Base-by-base conservation (phyloP, 176 grass and related monocot genomes). In the Rhynchospora breviuscula region DNA sequence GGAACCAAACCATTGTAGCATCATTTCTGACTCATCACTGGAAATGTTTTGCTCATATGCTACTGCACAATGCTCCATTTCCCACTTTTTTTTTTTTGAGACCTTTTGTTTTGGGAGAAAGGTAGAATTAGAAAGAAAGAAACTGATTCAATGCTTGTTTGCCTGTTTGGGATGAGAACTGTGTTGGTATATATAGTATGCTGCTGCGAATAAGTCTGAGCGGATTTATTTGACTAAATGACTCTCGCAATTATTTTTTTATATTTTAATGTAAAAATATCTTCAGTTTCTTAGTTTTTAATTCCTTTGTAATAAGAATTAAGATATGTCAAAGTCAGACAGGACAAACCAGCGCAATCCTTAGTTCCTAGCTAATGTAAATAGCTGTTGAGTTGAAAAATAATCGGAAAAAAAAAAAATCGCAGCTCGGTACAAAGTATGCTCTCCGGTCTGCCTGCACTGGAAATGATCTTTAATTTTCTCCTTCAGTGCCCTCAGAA, bases 1-100 rank as follows among this genome's bases (percentile, higher is more conserved):
- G 40, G 84, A 83, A 75, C 87, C 91, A 81, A 93, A 78, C 61
- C 92, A 84, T 65, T 93, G 91, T 48, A 54, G 68, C 85, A 93
- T 93, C 81, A 85, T 33, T 53, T 90, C 84, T 2, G 75, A 69
- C 49, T 90, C 91, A 29, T 87, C 83, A 33, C 85, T 40, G 22
- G 49, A 80, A 63, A 18, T 69, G 19, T 51, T 84, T 66, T 68
- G 52, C 26, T 84, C 59, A 2, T 53, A 67, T 62, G 47, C 44
- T 63, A 88, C 46, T 88, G 61, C 70, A 64, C 53, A 68, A 33
- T 78, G 59, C 52, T 93, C 89, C 87, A 85, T 89, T 85, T 85
- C 18, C 23, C 45, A 79, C 31, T 58, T 31, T 52, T 19, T 49
- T 56, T 60, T 66, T 81, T 65, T 48, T 83, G 68, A 21, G 63